phyloP scores from a whole-genome alignment of 75 land plant genomes.

The Selaginella tamariscina region DNA sequence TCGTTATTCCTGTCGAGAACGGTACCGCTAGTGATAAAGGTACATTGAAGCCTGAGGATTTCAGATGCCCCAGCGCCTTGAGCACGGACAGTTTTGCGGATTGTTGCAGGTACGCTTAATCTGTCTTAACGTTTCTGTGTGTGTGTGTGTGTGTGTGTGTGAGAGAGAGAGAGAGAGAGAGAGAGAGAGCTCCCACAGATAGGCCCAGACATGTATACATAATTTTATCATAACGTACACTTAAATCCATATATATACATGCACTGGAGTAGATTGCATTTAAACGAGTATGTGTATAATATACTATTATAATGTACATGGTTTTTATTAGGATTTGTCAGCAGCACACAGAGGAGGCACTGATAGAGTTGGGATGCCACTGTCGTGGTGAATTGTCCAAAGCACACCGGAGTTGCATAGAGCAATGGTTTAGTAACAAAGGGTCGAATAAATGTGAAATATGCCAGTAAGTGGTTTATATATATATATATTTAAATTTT shows the following conservation, averaged over 20 bases:
- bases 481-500: neutral
- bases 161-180: neutral
- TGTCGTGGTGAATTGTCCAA: slow-evolving; percentile 83
- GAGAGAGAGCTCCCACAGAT: neutral
- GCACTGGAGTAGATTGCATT: slow-evolving; percentile 13
- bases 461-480: slow-evolving; percentile 53
- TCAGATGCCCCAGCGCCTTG: slow-evolving; percentile 2
- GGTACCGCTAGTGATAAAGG: neutral
- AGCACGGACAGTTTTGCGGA: slow-evolving; percentile 17
- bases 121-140: neutral
- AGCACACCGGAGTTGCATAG: slow-evolving; percentile 68
- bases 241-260: slow-evolving; percentile 2
- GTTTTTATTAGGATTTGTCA: slow-evolving; percentile 61
- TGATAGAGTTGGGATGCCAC: slow-evolving; percentile 70
- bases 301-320: neutral
- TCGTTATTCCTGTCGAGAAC: neutral
- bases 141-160: neutral
- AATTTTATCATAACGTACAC: neutral
- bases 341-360: slow-evolving; percentile 56
- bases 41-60: neutral
- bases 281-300: no score
- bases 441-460: slow-evolving; percentile 90
- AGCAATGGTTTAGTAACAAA: slow-evolving; percentile 67
- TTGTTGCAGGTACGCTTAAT: slow-evolving; percentile 15
- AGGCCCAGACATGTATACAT: neutral